Conservation (phyloP, 805 yeast species). For the Sugiyamaella mastotermitis region DNA sequence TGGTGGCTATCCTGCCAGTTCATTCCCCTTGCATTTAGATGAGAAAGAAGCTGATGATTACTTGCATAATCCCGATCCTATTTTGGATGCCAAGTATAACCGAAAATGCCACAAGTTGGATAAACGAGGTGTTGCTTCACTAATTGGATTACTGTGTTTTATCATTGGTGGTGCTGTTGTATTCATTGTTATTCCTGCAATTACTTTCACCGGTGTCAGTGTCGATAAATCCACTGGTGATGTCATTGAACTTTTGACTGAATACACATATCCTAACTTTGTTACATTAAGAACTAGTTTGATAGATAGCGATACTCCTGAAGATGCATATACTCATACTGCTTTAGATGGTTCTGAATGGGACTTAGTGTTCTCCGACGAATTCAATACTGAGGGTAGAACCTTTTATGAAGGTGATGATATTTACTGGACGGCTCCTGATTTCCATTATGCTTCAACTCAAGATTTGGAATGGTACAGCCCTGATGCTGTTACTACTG, state of each 20-base stretch:
- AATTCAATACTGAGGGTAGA: constrained; percentile 83
- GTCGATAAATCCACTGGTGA: constrained; percentile 5
- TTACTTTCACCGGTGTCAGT: constrained; percentile 73
- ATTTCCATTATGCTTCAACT: constrained; percentile 81
- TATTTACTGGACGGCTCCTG: constrained; percentile 83
- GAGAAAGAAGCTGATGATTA: constrained; percentile 95
- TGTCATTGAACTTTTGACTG: constrained; percentile 40
- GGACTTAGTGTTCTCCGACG: constrained; percentile 83
- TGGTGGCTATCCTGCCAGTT: constrained; percentile 93
- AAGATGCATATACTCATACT: constrained; percentile 40
- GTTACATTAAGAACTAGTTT: constrained; percentile 55
- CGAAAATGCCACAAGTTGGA: constrained; percentile 31
- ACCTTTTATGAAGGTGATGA: constrained; percentile 88
- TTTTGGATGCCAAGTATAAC: constrained; percentile 81
- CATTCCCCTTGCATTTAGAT: constrained; percentile 84
- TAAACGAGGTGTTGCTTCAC: constrained; percentile 30
- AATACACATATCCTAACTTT: constrained; percentile 52
- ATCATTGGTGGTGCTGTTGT: constrained; percentile 57
- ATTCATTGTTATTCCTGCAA: constrained; percentile 73
- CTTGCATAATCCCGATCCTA: constrained; percentile 93
- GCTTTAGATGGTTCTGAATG: constrained; percentile 60
- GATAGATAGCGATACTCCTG: constrained; percentile 70
- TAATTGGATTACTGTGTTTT: constrained; percentile 42
- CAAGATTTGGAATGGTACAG: constrained; percentile 90
- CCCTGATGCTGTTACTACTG: constrained; percentile 82